Evolutionary conservation across 148 eudicot genomes (phyloP).

Genomic region (Fagopyrum tataricum): DNA sequence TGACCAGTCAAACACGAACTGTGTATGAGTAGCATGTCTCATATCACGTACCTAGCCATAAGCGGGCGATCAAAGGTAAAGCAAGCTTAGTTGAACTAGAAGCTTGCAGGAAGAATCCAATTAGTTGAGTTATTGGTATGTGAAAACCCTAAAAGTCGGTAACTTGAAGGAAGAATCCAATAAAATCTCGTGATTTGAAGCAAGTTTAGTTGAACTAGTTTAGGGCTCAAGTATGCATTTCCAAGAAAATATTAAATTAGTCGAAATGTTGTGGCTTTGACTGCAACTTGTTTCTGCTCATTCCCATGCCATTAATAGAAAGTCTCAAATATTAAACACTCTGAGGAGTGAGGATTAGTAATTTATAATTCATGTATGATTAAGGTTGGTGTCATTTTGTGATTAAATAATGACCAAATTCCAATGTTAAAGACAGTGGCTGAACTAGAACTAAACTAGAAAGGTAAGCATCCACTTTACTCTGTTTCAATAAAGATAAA

Average conservation of each 20-base stretch:
- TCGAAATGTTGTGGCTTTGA: constrained; percentile 1
- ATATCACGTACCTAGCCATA: too few relatives aligned
- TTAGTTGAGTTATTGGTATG: background rate
- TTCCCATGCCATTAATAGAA: constrained; percentile 8
- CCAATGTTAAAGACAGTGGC: background rate
- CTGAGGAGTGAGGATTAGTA: background rate
- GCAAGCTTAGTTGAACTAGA: too few relatives aligned
- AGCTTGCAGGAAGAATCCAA: too few relatives aligned
- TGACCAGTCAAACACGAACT: too few relatives aligned
- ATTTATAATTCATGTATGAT: background rate
- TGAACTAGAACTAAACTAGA: too few relatives aligned
- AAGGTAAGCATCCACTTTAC: too few relatives aligned
- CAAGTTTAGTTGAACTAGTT: background rate
- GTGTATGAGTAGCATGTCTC: too few relatives aligned
- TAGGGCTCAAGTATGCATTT: background rate
- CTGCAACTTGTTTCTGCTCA: constrained; percentile 2
- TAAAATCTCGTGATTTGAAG: background rate
- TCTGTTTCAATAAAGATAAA: too few relatives aligned
- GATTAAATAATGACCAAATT: background rate
- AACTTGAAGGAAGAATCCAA: constrained; percentile 1
- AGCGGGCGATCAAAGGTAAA: too few relatives aligned
- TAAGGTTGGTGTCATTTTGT: background rate
- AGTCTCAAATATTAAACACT: background rate
- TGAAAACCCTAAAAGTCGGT: constrained; percentile 5
- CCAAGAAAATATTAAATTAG: background rate